A percentile compares a stretch with the other conserved stretches of the same genome.
phyloP scores from a whole-genome alignment of 805 yeast genomes.

The Cyberlindnera galapagoensis region DNA sequence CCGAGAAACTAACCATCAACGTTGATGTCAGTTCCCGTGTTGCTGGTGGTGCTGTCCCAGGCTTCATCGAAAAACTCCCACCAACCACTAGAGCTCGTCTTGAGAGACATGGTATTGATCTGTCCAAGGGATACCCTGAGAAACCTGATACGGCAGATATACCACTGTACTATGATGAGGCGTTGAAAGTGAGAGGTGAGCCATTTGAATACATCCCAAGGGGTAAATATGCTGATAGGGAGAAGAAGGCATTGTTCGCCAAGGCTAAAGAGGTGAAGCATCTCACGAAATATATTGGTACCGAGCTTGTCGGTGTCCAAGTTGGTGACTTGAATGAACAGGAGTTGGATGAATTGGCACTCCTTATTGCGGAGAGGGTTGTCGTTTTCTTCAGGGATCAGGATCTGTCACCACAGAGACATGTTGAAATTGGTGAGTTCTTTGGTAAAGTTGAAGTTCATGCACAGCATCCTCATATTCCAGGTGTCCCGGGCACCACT shows the following conservation, averaged over 20 bases:
- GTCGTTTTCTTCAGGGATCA: constrained; percentile 37
- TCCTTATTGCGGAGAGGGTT: constrained; percentile 40
- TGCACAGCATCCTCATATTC: constrained; percentile 25
- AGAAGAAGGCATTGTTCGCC: constrained; percentile 34
- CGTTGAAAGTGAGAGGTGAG: constrained; percentile 28
- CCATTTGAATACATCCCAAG: constrained; percentile 27
- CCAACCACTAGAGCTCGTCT: constrained; percentile 26
- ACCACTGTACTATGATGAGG: constrained; percentile 36
- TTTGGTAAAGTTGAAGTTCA: constrained; percentile 34
- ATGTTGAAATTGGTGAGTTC: constrained; percentile 12
- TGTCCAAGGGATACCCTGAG: constrained; percentile 34
- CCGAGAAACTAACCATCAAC: constrained; percentile 1
- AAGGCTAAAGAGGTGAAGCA: constrained; percentile 36
- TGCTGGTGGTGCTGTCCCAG: constrained; percentile 6
- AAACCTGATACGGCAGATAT: constrained; percentile 30
- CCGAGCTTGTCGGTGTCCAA: constrained; percentile 44
- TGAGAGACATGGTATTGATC: constrained; percentile 30
- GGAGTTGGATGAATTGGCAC: constrained; percentile 43
- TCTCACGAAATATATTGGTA: constrained; percentile 41
- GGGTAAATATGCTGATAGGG: constrained; percentile 34
- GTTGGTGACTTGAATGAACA: constrained; percentile 34
- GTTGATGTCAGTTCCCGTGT: constrained; percentile 9
- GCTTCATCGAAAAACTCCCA: constrained; percentile 17
- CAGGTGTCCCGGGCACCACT: constrained; percentile 26
- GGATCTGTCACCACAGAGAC: constrained; percentile 15